These are phyloP conservation scores for Stephanodiscus minutulus DNA, from an alignment of 108 stramenopile genomes.

Conservation along the genomic window DNA sequence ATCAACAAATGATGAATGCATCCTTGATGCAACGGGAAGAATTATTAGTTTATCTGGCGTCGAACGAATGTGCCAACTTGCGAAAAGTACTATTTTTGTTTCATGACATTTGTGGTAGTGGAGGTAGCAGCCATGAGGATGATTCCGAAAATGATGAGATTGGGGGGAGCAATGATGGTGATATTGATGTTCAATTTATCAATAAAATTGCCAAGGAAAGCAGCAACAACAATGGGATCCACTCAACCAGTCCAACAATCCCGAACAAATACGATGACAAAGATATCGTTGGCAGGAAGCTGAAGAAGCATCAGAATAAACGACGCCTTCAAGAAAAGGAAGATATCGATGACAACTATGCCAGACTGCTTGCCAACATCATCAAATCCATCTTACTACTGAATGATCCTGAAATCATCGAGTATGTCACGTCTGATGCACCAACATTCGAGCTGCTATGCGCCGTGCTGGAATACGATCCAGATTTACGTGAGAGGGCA, in stretches of 20 bases:
- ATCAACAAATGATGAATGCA: conserved; percentile 19
- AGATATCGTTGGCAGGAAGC: not conserved
- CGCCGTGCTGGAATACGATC: conserved; percentile 80
- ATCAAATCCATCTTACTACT: conserved; percentile 82
- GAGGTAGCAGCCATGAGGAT: conserved; percentile 2
- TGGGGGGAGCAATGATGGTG: not conserved
- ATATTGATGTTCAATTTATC: conserved; percentile 5
- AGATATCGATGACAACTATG: conserved; percentile 51
- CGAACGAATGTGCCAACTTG: conserved; percentile 79
- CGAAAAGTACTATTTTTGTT: conserved; percentile 68
- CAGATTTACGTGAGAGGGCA: conserved; percentile 79
- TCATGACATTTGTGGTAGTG: not conserved
- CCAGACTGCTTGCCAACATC: conserved; percentile 60
- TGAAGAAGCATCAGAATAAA: not conserved
- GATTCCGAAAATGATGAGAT: conserved; percentile 16
- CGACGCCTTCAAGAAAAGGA: not conserved
- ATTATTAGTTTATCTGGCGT: conserved; percentile 65
- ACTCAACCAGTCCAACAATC: not conserved
- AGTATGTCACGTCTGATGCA: conserved; percentile 70
- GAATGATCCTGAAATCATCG: conserved; percentile 88
- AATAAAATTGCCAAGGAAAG: not conserved
- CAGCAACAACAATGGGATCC: conserved; percentile 7
- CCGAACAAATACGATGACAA: not conserved
- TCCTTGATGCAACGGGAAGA: conserved; percentile 74
- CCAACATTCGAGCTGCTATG: conserved; percentile 73